A percentile compares a stretch with the other conserved stretches of the same genome.
Conservation (phyloP, 1,139 yeast genomes). For the Diutina scorzettiae region DNA sequence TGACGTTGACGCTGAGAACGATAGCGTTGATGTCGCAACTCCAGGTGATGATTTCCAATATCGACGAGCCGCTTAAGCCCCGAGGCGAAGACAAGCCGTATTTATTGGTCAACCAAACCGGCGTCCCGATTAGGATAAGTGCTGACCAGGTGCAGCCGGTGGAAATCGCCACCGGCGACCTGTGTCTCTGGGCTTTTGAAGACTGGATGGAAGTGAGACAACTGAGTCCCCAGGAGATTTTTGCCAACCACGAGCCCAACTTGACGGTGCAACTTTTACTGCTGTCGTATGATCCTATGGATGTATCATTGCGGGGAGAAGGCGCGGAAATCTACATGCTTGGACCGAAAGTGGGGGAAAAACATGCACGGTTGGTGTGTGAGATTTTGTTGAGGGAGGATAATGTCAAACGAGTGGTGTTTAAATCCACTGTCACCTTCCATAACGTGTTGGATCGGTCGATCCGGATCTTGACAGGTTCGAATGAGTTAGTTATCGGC, state of each 20-base stretch:
- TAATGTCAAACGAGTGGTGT: slow-evolving; percentile 61
- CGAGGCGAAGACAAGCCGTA: slow-evolving; percentile 83
- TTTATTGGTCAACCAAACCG: slow-evolving; percentile 72
- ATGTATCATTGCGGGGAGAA: slow-evolving; percentile 63
- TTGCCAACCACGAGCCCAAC: slow-evolving; percentile 51
- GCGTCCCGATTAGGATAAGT: slow-evolving; percentile 50
- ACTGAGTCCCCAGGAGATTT: slow-evolving; percentile 17
- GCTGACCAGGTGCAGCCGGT: background rate
- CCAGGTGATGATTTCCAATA: slow-evolving; percentile 42
- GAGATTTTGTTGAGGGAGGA: slow-evolving; percentile 61
- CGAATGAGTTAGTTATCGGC: slow-evolving; percentile 23
- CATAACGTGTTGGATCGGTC: slow-evolving; percentile 62
- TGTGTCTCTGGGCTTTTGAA: slow-evolving; percentile 82
- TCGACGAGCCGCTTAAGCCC: slow-evolving; percentile 37
- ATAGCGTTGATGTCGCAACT: slow-evolving; percentile 68
- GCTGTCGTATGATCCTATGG: slow-evolving; percentile 42
- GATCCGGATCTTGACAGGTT: slow-evolving; percentile 15
- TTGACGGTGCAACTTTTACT: slow-evolving; percentile 50
- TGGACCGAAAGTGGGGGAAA: slow-evolving; percentile 47
- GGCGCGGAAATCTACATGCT: slow-evolving; percentile 72
- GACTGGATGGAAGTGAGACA: slow-evolving; percentile 88
- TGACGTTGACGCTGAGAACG: slow-evolving; percentile 73
- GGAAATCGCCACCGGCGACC: slow-evolving; percentile 35
- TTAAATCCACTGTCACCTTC: slow-evolving; percentile 65
- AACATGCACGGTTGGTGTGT: slow-evolving; percentile 66